Evolutionary conservation across 148 eudicot species (phyloP), one percentile per base, ranked within the genome.

Genomic region (Nyssa sinensis): DNA sequence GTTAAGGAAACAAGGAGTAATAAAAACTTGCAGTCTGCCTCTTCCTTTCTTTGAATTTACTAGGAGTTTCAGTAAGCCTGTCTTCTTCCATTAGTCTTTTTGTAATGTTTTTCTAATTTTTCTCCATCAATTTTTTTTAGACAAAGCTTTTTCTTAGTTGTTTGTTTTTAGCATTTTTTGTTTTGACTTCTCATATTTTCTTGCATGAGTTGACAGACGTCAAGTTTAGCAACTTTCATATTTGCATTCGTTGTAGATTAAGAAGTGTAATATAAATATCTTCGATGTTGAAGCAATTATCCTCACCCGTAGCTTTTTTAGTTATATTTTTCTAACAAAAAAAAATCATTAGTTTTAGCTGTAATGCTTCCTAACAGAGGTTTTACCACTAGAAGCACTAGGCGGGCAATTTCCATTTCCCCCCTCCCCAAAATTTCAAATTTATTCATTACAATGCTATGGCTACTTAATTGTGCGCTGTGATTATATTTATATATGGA

Each of bases 1-100:
- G 71, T 55, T 55, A 77, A 78, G 28, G 84, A 68, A 73, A 51
- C 57, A 7, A 75, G 44, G 33, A 75, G 64, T 9, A 34, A 33
- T 7, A 78, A 78, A 78, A 83, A 17, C 7, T 71, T 90, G 84
- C 91, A 85, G 66, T 78, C 92, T 59, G 86, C 73, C 27, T 80
- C 91, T 49, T 85, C 84, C 47, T 51, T 78, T 63, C 71, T 65
- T 53, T 51, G 53, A 69, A 34, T 24, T n/a, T 51, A 27, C 16
- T 33, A 21, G 58, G 34, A n/a, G 49, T 71, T 28, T 47, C 11
- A 64, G 59, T 70, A 64, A 63, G 74, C 21, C 41, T 49, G 10
- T 41, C 19, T 39, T 62, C 64, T 64, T 65, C 31, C 14, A 13
- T 70, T 51, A 29, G 21, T 10, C 21, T 63, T 71, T 63, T 29